Evolutionary conservation across 345 rosid species (phyloP), one percentile per base, ranked within the genome.

Genomic region (Sonneratia alba): DNA sequence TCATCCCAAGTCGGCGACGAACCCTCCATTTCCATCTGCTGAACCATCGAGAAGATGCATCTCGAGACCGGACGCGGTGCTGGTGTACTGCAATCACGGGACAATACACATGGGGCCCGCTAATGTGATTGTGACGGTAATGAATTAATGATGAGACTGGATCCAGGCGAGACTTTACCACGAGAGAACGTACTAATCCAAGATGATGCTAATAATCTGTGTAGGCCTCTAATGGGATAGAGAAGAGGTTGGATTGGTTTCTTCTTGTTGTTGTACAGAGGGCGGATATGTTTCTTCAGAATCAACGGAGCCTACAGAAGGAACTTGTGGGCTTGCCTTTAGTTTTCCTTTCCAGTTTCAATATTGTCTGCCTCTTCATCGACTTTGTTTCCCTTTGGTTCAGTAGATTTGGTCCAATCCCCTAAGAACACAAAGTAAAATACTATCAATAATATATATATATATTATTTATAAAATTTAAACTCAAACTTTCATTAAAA

Each of bases 21-120:
- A 18, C 69, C 77, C 21, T 48, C 77, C 3, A 36, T 67, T 38
- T 62, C 77, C 57, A 71, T 83, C 66, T 85, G 78, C 80, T 82
- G 69, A 83, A 45, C 19, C n/a, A n/a, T 15, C 32, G 7, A 45
- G 11, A 8, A 42, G 69, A 15, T 66, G 0, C 12, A 42, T 37
- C 69, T 66, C 38, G 37, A 7, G 7, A 32, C 67, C 68, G 8
- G 45, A 27, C 16, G 21, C 27, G 21, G 7, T 12, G 68, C 68
- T n/a, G 45, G 8, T 10, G 67, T 21, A 64, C n/a, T 14, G 38
- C 18, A 48, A 14, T 47, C 51, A 47, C 53, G 14, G 16, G 3
- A 42, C 22, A 10, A 42, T 66, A 21, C 13, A 8, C 43, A 40
- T 27, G 38, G 3, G 37, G 32, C 45, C 68, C 6, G 49, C 48